Percentiles rank a stretch among this genome's conserved stretches.
These are phyloP conservation scores for Brachypodium distachyon DNA, from an alignment of 202 grass and related monocot species.

Conservation along the genomic window DNA sequence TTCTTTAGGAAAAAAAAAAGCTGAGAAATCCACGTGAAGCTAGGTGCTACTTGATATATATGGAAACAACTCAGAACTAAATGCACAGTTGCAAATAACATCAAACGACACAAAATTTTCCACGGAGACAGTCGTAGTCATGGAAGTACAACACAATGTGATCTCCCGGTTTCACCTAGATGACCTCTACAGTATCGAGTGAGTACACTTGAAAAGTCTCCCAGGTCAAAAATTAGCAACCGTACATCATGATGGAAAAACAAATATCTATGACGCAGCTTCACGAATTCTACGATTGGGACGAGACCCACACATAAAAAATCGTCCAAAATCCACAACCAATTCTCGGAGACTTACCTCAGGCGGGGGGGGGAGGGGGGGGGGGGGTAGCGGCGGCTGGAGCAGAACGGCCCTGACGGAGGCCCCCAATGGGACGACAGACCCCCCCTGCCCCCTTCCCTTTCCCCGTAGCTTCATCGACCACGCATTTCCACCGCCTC, in stretches of 20 bases:
- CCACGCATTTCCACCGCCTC: constrained; percentile 79
- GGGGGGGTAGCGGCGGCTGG: constrained; percentile 64
- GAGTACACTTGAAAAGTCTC: background rate
- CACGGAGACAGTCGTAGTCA: background rate
- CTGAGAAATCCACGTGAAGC: too few species aligned
- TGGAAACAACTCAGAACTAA: too few species aligned
- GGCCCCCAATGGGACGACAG: constrained; percentile 11
- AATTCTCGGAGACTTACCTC: constrained; percentile 63
- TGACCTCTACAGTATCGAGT: background rate
- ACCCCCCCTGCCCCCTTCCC: background rate
- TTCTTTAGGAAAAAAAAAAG: too few species aligned
- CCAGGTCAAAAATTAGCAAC: background rate
- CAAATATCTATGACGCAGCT: background rate
- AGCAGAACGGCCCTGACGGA: constrained; percentile 60
- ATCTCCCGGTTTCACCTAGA: constrained; percentile 4
- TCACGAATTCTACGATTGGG: background rate
- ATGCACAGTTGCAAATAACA: too few species aligned
- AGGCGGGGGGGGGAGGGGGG: too few species aligned
- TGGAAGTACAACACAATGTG: background rate
- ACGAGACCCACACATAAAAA: background rate
- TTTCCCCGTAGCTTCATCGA: constrained; percentile 27
- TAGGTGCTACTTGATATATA: too few species aligned
- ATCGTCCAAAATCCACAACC: background rate
- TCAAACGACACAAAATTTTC: too few species aligned
- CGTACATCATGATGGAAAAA: background rate